phyloP scores from a whole-genome alignment of 805 yeast species.

The Starmerella powellii region DNA sequence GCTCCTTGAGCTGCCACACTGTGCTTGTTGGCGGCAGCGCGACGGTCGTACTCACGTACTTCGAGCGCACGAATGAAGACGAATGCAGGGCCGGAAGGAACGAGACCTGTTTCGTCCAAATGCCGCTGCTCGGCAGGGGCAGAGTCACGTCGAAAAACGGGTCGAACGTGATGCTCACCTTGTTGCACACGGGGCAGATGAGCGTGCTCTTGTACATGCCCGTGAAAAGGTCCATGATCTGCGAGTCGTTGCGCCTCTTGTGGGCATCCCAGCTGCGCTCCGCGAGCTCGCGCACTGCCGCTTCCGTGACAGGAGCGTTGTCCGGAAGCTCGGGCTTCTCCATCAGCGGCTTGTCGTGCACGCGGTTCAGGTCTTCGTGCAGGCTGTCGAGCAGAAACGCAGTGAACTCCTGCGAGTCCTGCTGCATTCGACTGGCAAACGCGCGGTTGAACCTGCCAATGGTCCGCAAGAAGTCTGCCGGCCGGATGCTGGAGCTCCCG shows the following conservation, averaged over 20 bases:
- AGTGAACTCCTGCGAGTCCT: slow-evolving; percentile 86
- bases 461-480: slow-evolving; percentile 64
- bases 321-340: slow-evolving; percentile 73
- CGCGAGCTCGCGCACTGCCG: slow-evolving; percentile 50
- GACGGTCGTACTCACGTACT: slow-evolving; percentile 29
- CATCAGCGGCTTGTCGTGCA: slow-evolving; percentile 67
- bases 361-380: slow-evolving; percentile 84
- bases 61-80: not conserved
- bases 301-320: slow-evolving; percentile 44
- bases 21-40: slow-evolving; percentile 58
- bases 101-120: slow-evolving; percentile 60
- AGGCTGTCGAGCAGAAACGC: slow-evolving; percentile 79
- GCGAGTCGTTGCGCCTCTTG: slow-evolving; percentile 68
- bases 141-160: slow-evolving; percentile 84
- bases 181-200: slow-evolving; percentile 72
- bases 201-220: slow-evolving; percentile 86
- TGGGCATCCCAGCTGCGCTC: slow-evolving; percentile 70
- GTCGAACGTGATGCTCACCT: slow-evolving; percentile 78
- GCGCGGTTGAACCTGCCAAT: slow-evolving; percentile 68
- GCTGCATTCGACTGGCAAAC: slow-evolving; percentile 75
- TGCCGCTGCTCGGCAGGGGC: slow-evolving; percentile 62
- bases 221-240: slow-evolving; percentile 72
- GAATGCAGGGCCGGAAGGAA: slow-evolving; percentile 34
- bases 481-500: slow-evolving; percentile 36
- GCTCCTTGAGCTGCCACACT: slow-evolving; percentile 48